Conservation (phyloP, 176 grass and related monocot genomes). For the Echinochloa phyllopogon region DNA sequence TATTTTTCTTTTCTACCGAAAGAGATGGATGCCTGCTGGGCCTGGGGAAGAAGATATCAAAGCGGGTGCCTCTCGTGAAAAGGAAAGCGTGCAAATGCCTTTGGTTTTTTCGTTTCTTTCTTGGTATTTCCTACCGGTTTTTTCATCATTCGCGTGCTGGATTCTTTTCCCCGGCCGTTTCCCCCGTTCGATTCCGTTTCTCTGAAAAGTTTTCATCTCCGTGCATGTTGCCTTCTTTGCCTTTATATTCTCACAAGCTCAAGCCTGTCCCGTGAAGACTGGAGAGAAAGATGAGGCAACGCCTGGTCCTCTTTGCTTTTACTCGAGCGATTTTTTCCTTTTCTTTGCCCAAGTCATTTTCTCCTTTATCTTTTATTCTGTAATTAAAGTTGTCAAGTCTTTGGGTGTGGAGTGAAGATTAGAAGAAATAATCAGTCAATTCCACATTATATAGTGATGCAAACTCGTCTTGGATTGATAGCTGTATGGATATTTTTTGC, state of each 20-base stretch:
- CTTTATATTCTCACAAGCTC: not conserved
- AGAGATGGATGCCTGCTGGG: not conserved
- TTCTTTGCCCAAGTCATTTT: not conserved
- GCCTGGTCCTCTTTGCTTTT: slow-evolving; percentile 43
- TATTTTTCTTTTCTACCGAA: not conserved
- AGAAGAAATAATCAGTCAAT: not conserved
- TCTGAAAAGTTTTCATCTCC: slow-evolving; percentile 22
- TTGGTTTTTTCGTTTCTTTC: not conserved
- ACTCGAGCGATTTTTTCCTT: not conserved
- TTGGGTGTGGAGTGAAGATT: not conserved
- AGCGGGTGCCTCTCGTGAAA: slow-evolving; percentile 28
- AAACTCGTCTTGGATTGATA: not conserved
- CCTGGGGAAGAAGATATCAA: slow-evolving; percentile 16
- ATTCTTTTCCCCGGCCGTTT: slow-evolving; percentile 15
- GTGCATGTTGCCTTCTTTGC: slow-evolving; percentile 22
- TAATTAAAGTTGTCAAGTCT: slow-evolving; percentile 2
- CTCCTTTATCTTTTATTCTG: slow-evolving; percentile 14
- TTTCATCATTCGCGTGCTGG: slow-evolving; percentile 1
- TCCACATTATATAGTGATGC: not conserved
- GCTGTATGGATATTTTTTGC: not conserved
- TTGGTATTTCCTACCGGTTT: not conserved
- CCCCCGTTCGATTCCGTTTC: not conserved
- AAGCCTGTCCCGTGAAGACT: slow-evolving; percentile 23
- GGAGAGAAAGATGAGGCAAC: slow-evolving; percentile 17
- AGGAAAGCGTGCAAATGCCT: slow-evolving; percentile 14